phyloP scores from a whole-genome alignment of 1,139 yeast species.

The Entelexis sorbosivorans region DNA sequence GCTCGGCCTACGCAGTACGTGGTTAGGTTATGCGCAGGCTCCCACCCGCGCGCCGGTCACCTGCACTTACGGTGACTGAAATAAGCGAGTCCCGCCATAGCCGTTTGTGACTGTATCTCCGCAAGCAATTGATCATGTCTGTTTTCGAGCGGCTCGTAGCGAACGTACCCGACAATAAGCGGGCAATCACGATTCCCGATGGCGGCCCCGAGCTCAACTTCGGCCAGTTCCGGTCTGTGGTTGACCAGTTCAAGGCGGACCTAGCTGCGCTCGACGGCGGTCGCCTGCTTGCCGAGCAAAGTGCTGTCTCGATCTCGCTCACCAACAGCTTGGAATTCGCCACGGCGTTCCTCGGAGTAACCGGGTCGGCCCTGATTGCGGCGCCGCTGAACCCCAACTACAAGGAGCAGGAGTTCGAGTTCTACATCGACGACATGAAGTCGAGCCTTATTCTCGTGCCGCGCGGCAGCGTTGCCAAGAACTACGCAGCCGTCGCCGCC shows the following conservation, averaged over 20 bases:
- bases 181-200: conserved; percentile 26
- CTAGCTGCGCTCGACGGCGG: conserved; percentile 21
- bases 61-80: neutral
- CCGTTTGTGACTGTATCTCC: neutral
- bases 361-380: conserved; percentile 45
- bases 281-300: conserved; percentile 30
- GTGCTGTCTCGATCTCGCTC: conserved; percentile 48
- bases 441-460: conserved; percentile 49
- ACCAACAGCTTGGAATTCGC: conserved; percentile 50
- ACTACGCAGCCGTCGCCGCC: conserved; percentile 40
- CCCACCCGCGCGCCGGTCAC: neutral
- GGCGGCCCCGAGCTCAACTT: conserved; percentile 28
- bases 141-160: conserved; percentile 15
- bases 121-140: conserved; percentile 12
- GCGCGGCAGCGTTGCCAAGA: conserved; percentile 34
- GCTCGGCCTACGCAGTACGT: too few species aligned
- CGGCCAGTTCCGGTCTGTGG: conserved; percentile 24
- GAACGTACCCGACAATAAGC: conserved; percentile 13
- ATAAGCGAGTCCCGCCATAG: neutral
- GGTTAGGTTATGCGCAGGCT: neutral
- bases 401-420: conserved; percentile 48
- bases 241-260: conserved; percentile 26
- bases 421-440: conserved; percentile 48
- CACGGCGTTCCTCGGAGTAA: conserved; percentile 43
- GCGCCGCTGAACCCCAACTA: conserved; percentile 57